phyloP scores from a whole-genome alignment of 352 stramenopile species.

The Phytopythium ostracodes region DNA sequence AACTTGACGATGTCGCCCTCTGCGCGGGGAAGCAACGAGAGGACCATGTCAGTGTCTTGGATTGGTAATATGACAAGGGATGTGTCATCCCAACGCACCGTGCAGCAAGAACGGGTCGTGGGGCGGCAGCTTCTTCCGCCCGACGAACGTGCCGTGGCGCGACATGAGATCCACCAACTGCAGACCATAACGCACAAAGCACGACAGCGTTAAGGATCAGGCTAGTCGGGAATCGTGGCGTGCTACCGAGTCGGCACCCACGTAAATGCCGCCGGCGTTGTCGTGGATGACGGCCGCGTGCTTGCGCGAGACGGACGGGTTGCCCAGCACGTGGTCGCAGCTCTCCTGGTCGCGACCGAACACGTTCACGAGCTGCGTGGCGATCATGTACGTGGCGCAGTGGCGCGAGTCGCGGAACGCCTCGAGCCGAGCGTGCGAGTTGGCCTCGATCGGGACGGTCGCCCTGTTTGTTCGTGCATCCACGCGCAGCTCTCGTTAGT shows the following conservation, averaged over 20 bases:
- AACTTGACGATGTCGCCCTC: constrained; percentile 86
- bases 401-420: constrained; percentile 72
- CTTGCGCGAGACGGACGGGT: constrained; percentile 84
- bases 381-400: constrained; percentile 84
- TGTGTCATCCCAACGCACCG: constrained; percentile 18
- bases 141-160: constrained; percentile 81
- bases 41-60: not conserved
- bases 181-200: not conserved
- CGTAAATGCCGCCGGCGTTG: constrained; percentile 75
- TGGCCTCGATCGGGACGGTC: constrained; percentile 53
- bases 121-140: constrained; percentile 77
- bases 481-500: not conserved
- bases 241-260: constrained; percentile 18
- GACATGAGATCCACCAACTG: constrained; percentile 89
- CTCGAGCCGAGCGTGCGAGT: constrained; percentile 67
- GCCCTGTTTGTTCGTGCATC: constrained; percentile 49
- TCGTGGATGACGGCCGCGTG: constrained; percentile 86
- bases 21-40: constrained; percentile 8
- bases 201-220: not conserved
- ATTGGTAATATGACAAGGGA: not conserved
- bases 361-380: constrained; percentile 76
- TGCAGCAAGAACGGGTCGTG: constrained; percentile 83
- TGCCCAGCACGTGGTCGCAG: constrained; percentile 85
- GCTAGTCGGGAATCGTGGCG: not conserved
- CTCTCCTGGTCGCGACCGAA: constrained; percentile 84